Evolutionary conservation across 805 yeast genomes (phyloP), one percentile per base, ranked within the genome.

Genomic region (Schizosaccharomyces lindneri): DNA sequence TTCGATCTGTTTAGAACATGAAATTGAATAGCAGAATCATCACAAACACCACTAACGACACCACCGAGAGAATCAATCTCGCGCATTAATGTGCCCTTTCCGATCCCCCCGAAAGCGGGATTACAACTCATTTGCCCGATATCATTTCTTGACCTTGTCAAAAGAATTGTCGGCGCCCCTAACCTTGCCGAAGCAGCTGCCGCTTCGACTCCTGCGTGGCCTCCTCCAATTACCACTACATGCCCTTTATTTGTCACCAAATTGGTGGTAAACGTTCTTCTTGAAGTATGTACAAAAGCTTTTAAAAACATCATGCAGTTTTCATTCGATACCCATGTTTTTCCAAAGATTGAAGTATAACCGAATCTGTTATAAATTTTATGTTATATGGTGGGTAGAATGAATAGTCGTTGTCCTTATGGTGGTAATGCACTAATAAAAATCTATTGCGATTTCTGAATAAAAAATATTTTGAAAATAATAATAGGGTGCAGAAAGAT

Each of bases 181-280:
- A 85, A 69, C 64, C 99, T 76, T 0, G 97, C 95, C 0, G 95
- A 76, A 0, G 90, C 97, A 0, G 96, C 77, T 1, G 95, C 93
- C 0, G 99, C 98, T 71, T 93, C 99, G 66, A 95, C 83, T 13
- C 99, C 99, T 43, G 98, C 98, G 74, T 93, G 99, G 0, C 99
- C 99, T 13, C 95, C 99, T 4, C 99, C 99, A 24, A 93, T 81
- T 4, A 93, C 90, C 1, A 90, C 78, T 0, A 88, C 96, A 19
- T 57, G 21, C 11, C 41, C 41, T 36, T 36, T 9, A 13, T 21
- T 46, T 46, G 21, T 46, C 51, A 24, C 51, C n/a, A 46, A 24
- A 46, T n/a, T 46, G 11, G 51, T 21, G 17, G 27, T 21, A 46
- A 46, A 46, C 13, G 24, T n/a, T 46, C 27, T 19, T 9, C 27